Base-by-base conservation (phyloP, 108 stramenopile species). In the Cylindrotheca fusiformis region DNA sequence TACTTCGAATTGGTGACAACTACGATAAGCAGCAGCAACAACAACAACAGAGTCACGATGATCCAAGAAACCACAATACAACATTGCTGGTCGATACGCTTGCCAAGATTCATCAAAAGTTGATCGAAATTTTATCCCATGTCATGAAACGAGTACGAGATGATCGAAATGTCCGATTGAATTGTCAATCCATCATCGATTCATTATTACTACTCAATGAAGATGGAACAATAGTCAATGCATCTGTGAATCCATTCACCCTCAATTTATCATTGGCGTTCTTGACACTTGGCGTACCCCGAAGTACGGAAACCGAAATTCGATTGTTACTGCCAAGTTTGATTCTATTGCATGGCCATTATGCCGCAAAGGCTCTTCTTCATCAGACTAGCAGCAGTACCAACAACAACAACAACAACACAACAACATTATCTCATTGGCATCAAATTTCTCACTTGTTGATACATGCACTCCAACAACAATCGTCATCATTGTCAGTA, bases 61-160 rank as follows among this genome's bases (percentile, higher is more conserved):
- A 26, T 17, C 23, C 52, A 33, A 46, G 31, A 58, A n/a, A n/a
- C n/a, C n/a, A n/a, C n/a, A n/a, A n/a, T n/a, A n/a, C n/a, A n/a
- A n/a, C n/a, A n/a, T n/a, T n/a, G n/a, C 67, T 63, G 23, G 25
- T 17, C 18, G 45, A 26, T 8, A 23, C 63, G 8, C 68, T 75
- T 32, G 69, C 85, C 18, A 67, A 79, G 29, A 93, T 85, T 32
- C 87, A 93, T 57, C 49, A 64, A 25, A 84, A 84, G 47, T 63
- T 89, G 26, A 75, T 89, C 32, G 86, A 88, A 66, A 89, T 87
- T 75, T 23, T 93, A 21, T 64, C 69, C 5, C 91, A 93, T 63
- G 70, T 58, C 32, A 85, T 89, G 82, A 93, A 89, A 72, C 86
- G 91, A 55, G 82, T 87, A 1, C 57, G 84, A 49, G 83, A 82